Conservation (phyloP, 1,139 yeast genomes). For the Wickerhamiella infanticola region DNA sequence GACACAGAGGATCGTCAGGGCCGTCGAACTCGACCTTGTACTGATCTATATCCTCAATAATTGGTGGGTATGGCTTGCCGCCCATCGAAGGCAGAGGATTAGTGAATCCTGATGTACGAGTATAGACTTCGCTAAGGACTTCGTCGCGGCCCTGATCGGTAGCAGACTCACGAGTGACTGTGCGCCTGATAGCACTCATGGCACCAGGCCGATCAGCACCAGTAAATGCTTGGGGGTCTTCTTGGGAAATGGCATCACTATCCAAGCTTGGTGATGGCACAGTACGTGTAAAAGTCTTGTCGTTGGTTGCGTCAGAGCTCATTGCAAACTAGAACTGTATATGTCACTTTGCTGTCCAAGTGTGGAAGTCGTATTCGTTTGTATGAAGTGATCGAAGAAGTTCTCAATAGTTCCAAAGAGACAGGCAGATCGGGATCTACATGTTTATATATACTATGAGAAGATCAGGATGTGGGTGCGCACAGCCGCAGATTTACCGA, state of each 20-base stretch:
- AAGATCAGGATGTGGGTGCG: too few species aligned
- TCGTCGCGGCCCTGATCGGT: neutral
- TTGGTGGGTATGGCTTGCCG: constrained; percentile 3
- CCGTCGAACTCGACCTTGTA: constrained; percentile 40
- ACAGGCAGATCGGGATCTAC: too few species aligned
- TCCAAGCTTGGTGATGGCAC: too few species aligned
- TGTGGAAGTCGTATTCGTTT: too few species aligned
- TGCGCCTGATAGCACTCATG: neutral
- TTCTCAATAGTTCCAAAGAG: too few species aligned
- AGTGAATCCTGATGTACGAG: neutral
- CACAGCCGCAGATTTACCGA: too few species aligned
- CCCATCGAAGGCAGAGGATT: constrained; percentile 4
- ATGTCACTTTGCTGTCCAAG: too few species aligned
- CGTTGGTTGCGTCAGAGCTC: too few species aligned
- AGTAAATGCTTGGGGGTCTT: neutral
- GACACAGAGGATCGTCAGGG: constrained; percentile 34
- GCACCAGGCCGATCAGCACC: neutral
- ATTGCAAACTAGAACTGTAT: too few species aligned
- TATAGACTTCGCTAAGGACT: neutral
- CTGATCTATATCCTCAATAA: constrained; percentile 15
- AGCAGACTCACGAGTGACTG: neutral
- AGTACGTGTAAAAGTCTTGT: too few species aligned
- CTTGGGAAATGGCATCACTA: neutral
- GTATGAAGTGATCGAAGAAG: too few species aligned
- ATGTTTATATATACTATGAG: too few species aligned